Evolutionary conservation across 78 protist species (phyloP).

Genomic region (Parvularia atlantis): DNA sequence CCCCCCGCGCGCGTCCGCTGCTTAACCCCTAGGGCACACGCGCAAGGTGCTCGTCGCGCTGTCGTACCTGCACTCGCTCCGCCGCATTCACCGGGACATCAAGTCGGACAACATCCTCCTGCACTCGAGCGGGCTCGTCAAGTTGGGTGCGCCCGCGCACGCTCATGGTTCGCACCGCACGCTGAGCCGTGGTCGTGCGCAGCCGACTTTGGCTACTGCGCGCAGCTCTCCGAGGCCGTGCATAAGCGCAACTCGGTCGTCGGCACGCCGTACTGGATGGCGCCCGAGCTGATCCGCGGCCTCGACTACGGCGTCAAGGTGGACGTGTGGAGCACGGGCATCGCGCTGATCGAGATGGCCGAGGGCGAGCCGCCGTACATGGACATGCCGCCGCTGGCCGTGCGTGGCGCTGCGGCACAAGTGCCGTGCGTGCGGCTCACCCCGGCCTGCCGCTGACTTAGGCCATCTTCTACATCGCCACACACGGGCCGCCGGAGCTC

Average conservation of each 20-base stretch:
- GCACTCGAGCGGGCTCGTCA: too few species aligned
- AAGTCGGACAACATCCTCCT: too few species aligned
- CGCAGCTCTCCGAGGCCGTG: conserved; percentile 23
- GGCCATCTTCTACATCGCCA: too few species aligned
- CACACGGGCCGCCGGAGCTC: too few species aligned
- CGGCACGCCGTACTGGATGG: conserved; percentile 42
- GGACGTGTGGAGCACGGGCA: conserved; percentile 66
- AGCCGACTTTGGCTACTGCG: conserved; percentile 50
- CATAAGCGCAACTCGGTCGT: conserved; percentile 2
- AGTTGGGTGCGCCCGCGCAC: too few species aligned
- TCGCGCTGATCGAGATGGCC: conserved; percentile 62
- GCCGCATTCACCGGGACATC: conserved; percentile 40
- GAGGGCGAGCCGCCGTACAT: conserved; percentile 75
- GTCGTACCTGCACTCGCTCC: conserved; percentile 1
- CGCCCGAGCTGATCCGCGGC: conserved; percentile 49
- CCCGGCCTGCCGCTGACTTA: too few species aligned
- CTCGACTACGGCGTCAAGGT: conserved; percentile 43
- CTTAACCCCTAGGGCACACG: too few species aligned
- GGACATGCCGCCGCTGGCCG: conserved; percentile 62
- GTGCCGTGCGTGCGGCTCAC: too few species aligned
- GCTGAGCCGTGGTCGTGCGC: not conserved
- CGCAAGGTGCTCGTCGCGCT: too few species aligned
- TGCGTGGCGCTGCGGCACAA: too few species aligned
- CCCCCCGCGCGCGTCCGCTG: too few species aligned
- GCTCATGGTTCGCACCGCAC: not conserved